Percentiles rank a stretch among this genome's conserved stretches.
Conservation (phyloP, 768 basidiomycete species). For the Leucogyrophana mollusca region DNA sequence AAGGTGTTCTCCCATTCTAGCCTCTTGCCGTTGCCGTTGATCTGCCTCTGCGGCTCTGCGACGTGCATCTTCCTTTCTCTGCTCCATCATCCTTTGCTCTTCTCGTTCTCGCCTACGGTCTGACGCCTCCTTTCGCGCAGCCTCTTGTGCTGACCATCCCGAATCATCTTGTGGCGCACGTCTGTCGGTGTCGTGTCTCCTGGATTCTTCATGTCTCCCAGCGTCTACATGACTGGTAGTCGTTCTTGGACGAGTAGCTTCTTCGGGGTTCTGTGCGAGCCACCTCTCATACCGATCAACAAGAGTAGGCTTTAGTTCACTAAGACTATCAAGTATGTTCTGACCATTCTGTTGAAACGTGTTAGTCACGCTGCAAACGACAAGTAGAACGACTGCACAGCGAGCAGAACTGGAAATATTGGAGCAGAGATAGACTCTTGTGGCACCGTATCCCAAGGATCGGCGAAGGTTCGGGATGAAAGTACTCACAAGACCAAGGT, state of each 20-base stretch:
- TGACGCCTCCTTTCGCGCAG: slow-evolving; percentile 25
- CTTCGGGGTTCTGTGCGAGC: slow-evolving; percentile 43
- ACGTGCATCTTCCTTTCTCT: slow-evolving; percentile 33
- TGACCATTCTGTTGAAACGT: slow-evolving; percentile 60
- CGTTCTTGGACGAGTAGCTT: slow-evolving; percentile 16
- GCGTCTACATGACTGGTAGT: slow-evolving; percentile 14
- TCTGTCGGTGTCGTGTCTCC: slow-evolving; percentile 14
- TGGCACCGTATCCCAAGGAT: background rate
- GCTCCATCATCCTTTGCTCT: slow-evolving; percentile 36
- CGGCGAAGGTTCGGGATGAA: slow-evolving; percentile 7
- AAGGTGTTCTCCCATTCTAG: slow-evolving; percentile 11
- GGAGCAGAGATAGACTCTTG: background rate
- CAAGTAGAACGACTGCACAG: too few species aligned
- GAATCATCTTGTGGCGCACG: slow-evolving; percentile 29
- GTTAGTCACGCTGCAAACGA: background rate
- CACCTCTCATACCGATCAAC: slow-evolving; percentile 66
- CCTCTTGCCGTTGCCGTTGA: slow-evolving; percentile 7
- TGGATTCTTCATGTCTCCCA: slow-evolving; percentile 20
- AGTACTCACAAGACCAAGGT: slow-evolving; percentile 65
- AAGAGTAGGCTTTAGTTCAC: slow-evolving; percentile 61
- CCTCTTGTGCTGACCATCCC: slow-evolving; percentile 31
- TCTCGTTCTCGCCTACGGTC: slow-evolving; percentile 35
- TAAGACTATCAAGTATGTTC: slow-evolving; percentile 66
- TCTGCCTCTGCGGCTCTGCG: slow-evolving; percentile 22
- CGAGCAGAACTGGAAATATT: background rate